Conservation (phyloP, 352 stramenopile genomes). For the Phytophthora foliorum region DNA sequence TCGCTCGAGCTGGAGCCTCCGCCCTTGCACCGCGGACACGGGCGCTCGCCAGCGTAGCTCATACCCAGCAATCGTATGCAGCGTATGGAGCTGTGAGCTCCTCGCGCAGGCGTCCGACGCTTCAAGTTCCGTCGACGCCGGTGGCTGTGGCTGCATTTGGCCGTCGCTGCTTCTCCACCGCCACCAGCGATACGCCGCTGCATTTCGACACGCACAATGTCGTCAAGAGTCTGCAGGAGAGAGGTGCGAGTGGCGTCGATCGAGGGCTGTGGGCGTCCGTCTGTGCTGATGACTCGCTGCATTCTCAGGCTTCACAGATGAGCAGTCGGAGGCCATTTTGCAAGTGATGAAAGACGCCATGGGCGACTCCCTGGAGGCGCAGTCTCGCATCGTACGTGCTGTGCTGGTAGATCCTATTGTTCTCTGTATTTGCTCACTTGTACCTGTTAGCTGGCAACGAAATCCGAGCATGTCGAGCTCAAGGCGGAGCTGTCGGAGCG, state of each 20-base stretch:
- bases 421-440: not conserved
- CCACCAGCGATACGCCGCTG: constrained; percentile 30
- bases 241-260: constrained; percentile 48
- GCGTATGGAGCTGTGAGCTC: not conserved
- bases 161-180: constrained; percentile 30
- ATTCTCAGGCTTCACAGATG: constrained; percentile 65
- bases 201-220: constrained; percentile 74
- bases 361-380: constrained; percentile 77
- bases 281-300: constrained; percentile 6
- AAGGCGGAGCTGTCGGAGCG: constrained; percentile 88
- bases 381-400: constrained; percentile 71
- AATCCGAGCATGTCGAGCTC: constrained; percentile 88
- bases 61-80: constrained; percentile 1
- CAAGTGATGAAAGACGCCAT: constrained; percentile 87
- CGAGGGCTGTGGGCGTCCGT: not conserved
- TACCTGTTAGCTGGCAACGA: constrained; percentile 75
- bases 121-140: constrained; percentile 22
- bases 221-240: constrained; percentile 75
- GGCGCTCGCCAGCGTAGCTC: not conserved
- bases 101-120: constrained; percentile 3
- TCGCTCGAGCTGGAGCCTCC: constrained; percentile 11
- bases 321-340: constrained; percentile 84
- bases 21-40: constrained; percentile 7
- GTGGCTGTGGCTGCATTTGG: constrained; percentile 3
- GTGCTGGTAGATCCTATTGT: not conserved